These are phyloP conservation scores for Phytophthora podocarpi DNA, from an alignment of 352 stramenopile genomes.

Conservation along the genomic window DNA sequence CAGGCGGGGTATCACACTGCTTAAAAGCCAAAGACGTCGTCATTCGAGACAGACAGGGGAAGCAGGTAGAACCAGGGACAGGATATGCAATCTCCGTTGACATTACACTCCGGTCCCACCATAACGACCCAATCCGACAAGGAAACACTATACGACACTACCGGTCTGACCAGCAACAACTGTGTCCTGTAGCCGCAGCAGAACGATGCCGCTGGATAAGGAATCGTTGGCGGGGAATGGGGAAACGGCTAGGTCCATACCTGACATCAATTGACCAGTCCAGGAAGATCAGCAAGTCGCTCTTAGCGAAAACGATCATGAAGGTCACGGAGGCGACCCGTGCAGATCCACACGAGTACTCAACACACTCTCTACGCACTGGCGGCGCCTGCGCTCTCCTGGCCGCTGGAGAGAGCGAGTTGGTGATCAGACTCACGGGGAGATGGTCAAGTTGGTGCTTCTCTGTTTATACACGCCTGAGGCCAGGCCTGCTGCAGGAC, in stretches of 20 bases:
- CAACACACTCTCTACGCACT: conserved; percentile 19
- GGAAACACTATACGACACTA: conserved; percentile 17
- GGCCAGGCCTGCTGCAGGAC: conserved; percentile 16
- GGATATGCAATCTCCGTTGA: conserved; percentile 1
- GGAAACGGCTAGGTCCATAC: neutral
- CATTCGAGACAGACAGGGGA: neutral
- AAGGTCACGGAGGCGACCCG: conserved; percentile 12
- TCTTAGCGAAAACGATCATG: conserved; percentile 21
- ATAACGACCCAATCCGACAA: conserved; percentile 6
- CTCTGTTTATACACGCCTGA: conserved; percentile 23
- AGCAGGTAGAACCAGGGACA: neutral
- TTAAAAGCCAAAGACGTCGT: conserved; percentile 2
- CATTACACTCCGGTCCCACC: conserved; percentile 7
- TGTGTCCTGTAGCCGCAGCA: conserved; percentile 20
- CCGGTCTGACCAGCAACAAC: neutral
- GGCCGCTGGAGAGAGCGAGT: conserved; percentile 28
- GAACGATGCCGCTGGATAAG: neutral
- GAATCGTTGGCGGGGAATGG: neutral
- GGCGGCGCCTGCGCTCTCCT: conserved; percentile 29
- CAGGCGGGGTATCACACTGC: neutral
- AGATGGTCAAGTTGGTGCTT: conserved; percentile 39
- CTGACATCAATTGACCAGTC: neutral
- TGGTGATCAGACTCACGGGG: conserved; percentile 30
- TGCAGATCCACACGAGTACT: neutral
- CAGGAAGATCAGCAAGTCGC: neutral